Percentiles rank a stretch among this genome's conserved stretches.
These are phyloP conservation scores for Lactifluus piperatus DNA, from an alignment of 768 basidiomycete species.

Conservation along the genomic window DNA sequence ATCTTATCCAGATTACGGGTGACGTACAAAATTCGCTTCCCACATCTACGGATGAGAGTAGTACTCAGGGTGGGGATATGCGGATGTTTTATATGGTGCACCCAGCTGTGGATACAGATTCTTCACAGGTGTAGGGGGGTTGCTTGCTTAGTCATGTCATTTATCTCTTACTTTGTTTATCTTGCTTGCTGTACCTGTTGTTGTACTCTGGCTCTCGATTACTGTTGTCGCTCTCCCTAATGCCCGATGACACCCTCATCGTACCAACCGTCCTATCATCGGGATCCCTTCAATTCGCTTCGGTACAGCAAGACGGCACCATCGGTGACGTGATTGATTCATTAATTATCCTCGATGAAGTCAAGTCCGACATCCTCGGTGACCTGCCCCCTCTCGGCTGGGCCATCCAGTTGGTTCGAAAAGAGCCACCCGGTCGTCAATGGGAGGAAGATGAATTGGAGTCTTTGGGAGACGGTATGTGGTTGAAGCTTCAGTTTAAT, in stretches of 20 bases:
- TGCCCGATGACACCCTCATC: conserved; percentile 39
- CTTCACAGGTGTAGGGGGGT: conserved; percentile 6
- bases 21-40: conserved; percentile 75
- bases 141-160: conserved; percentile 12
- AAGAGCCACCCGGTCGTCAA: conserved; percentile 45
- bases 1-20: conserved; percentile 73
- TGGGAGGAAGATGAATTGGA: conserved; percentile 72
- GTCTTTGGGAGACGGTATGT: conserved; percentile 51
- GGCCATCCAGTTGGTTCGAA: conserved; percentile 59
- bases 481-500: conserved; percentile 8
- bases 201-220: neutral
- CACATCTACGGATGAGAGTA: conserved; percentile 52
- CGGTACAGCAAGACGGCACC: conserved; percentile 43
- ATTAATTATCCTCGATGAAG: conserved; percentile 39
- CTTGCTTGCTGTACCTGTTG: neutral
- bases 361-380: conserved; percentile 47
- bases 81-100: conserved; percentile 88
- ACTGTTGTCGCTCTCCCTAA: conserved; percentile 19
- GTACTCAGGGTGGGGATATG: conserved; percentile 45
- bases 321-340: conserved; percentile 52
- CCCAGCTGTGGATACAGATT: conserved; percentile 73
- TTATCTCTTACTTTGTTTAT: conserved; percentile 2
- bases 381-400: conserved; percentile 51
- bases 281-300: conserved; percentile 54
- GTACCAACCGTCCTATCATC: conserved; percentile 53